phyloP scores from a whole-genome alignment of 2,329 filamentous ascomycete species.

The Domatiomyces globalis region DNA sequence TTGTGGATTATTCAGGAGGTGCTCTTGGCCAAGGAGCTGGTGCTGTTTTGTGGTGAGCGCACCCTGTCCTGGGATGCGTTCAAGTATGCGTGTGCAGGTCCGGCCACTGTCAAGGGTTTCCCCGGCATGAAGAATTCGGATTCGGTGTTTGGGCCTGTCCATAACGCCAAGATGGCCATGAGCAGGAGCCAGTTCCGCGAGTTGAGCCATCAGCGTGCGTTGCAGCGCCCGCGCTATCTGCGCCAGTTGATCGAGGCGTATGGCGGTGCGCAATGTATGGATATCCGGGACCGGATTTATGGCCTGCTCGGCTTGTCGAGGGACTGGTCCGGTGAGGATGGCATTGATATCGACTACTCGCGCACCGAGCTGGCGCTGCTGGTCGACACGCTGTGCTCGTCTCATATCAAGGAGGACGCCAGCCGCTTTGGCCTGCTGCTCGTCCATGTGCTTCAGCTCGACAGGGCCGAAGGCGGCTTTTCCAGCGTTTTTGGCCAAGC shows the following conservation, averaged over 20 bases:
- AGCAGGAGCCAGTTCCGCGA: neutral
- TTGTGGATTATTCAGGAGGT: slow-evolving; percentile 10
- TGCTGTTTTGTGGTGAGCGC: neutral
- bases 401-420: too few relatives aligned
- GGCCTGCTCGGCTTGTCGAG: neutral
- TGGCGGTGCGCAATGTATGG: neutral
- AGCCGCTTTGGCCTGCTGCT: too few relatives aligned
- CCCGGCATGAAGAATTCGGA: too few relatives aligned
- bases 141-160: neutral
- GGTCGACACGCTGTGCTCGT: too few relatives aligned
- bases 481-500: too few relatives aligned
- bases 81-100: neutral
- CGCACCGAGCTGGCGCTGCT: too few relatives aligned
- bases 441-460: too few relatives aligned
- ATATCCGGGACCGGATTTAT: neutral
- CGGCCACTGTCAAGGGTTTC: too few relatives aligned
- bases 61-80: slow-evolving; percentile 16
- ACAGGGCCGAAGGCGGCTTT: too few relatives aligned
- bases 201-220: too few relatives aligned
- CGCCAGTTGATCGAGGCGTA: neutral
- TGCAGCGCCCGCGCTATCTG: neutral
- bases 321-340: too few relatives aligned
- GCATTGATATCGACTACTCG: too few relatives aligned
- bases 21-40: slow-evolving; percentile 2
- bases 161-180: neutral